phyloP scores from a whole-genome alignment of 2,329 filamentous ascomycete species.

The Scytalidium sp. region DNA sequence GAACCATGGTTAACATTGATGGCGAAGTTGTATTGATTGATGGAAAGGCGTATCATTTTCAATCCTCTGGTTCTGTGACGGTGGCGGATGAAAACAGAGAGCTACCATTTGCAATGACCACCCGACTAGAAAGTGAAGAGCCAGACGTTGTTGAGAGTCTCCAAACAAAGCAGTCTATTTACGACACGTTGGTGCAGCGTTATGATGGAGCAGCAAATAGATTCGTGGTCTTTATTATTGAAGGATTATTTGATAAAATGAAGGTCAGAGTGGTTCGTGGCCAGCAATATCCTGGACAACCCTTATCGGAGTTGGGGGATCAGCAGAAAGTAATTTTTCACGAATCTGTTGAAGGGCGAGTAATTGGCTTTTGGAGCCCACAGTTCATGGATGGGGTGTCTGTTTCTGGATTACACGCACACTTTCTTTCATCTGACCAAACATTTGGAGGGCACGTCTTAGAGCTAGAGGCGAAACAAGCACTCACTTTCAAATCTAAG shows the following conservation, averaged over 20 bases:
- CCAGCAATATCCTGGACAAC: slow-evolving; percentile 27
- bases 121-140: slow-evolving; percentile 2
- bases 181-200: background rate
- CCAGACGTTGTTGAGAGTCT: background rate
- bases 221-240: slow-evolving; percentile 26
- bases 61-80: slow-evolving; percentile 31
- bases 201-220: slow-evolving; percentile 16
- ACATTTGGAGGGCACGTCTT: slow-evolving; percentile 37
- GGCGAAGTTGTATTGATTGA: slow-evolving; percentile 42
- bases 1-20: slow-evolving; percentile 40
- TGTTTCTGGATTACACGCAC: slow-evolving; percentile 14
- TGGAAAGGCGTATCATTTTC: slow-evolving; percentile 37
- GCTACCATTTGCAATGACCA: slow-evolving; percentile 35
- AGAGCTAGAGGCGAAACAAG: slow-evolving; percentile 30
- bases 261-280: slow-evolving; percentile 27
- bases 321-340: slow-evolving; percentile 37
- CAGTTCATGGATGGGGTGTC: slow-evolving; percentile 11
- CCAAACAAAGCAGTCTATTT: slow-evolving; percentile 13
- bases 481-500: slow-evolving; percentile 31
- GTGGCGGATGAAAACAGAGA: slow-evolving; percentile 29
- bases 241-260: slow-evolving; percentile 20
- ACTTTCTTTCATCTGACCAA: slow-evolving; percentile 16
- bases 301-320: slow-evolving; percentile 31
- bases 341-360: slow-evolving; percentile 31
- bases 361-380: slow-evolving; percentile 36